Percentiles rank a stretch among this genome's conserved stretches.
phyloP scores from a whole-genome alignment of 495 filamentous ascomycete genomes.

The Astrothelium macrocarpum region DNA sequence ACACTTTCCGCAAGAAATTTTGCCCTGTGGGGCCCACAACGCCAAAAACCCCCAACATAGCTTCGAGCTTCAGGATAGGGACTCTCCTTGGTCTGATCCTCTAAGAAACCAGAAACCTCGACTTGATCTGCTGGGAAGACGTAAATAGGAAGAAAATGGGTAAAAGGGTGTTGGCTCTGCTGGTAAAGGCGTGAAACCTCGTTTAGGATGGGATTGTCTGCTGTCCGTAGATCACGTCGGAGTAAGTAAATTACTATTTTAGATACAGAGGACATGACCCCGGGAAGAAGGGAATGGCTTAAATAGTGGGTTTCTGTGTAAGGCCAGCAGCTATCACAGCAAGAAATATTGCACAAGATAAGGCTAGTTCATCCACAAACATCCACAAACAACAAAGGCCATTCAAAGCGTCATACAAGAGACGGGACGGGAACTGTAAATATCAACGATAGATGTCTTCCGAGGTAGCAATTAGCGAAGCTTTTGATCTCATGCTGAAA shows the following conservation, averaged over 20 bases:
- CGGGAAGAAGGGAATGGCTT: background rate
- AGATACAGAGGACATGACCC: background rate
- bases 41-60: conserved; percentile 49
- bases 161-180: conserved; percentile 43
- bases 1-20: conserved; percentile 58
- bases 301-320: background rate
- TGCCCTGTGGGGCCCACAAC: conserved; percentile 57
- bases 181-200: conserved; percentile 35
- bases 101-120: conserved; percentile 60
- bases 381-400: background rate
- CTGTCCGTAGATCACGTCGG: conserved; percentile 55
- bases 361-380: background rate
- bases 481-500: background rate
- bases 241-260: conserved; percentile 50
- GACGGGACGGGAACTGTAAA: background rate
- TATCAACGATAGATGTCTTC: background rate
- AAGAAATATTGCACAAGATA: background rate
- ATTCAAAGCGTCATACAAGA: background rate
- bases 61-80: conserved; percentile 54
- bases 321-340: background rate
- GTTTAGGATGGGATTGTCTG: conserved; percentile 58
- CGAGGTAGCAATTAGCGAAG: background rate
- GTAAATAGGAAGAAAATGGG: conserved; percentile 57
- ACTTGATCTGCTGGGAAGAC: conserved; percentile 55
- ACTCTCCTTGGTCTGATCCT: conserved; percentile 25